Base-by-base conservation (phyloP, 345 rosid species). In the Hirschfeldia incana region DNA sequence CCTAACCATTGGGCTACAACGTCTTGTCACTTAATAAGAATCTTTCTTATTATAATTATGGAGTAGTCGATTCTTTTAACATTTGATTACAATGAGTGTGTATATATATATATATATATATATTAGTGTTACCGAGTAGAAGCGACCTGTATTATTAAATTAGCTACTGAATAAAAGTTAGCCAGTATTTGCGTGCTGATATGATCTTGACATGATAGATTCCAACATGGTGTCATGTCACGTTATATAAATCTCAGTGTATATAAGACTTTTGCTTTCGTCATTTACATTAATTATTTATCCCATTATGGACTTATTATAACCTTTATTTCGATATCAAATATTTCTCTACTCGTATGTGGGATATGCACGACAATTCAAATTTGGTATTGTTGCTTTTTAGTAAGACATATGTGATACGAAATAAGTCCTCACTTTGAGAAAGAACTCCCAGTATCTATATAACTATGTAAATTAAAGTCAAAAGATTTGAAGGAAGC, bases 181-280 rank as follows among this genome's bases (percentile, higher is more conserved):
- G 51, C 33, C 1, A 28, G 33, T 36, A 58, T 53, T 53, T 15
- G 61, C 49, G 61, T 68, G 65, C 15, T 71, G 7, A 55, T 71
- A 55, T 65, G 70, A 62, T 74, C 37, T 12, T 62, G 69, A 68
- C 60, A 79, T 74, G 46, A 67, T 62, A 79, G 49, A 79, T 74
- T 79, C 59, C 70, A 55, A 67, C 74, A 67, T 33, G 15, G 39
- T 72, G 57, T 65, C 67, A 67, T 72, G 32, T 65, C 67, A 67
- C 36, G 46, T 26, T 49, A 73, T 30, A 73, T 49, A 72, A 55
- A 73, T 9, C 12, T 60, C 42, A 32, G 17, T 57, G 15, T 58
- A 37, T 42, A 79, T 61, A 59, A 15, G 27, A 8, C 75, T 60
- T 79, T 68, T 49, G 75, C 83, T 79, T 79, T 80, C 75, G 75